Evolutionary conservation across 1,284 basidiomycete genomes (phyloP).

Genomic region (Trichosporon coremiiforme): DNA sequence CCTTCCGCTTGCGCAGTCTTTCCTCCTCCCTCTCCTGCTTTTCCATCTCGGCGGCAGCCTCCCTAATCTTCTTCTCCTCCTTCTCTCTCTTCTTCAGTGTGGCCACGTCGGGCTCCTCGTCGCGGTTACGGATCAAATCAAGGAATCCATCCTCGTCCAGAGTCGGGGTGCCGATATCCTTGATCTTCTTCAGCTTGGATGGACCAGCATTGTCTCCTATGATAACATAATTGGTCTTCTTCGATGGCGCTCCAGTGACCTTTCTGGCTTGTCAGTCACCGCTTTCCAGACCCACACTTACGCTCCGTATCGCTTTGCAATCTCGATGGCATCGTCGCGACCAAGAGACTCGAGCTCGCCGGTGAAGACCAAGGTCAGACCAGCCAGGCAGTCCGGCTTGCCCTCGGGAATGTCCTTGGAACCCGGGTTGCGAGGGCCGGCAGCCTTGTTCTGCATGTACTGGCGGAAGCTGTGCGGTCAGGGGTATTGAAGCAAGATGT

Average conservation of each 20-base stretch:
- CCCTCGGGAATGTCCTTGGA: constrained; percentile 77
- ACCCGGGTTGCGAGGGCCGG: constrained; percentile 68
- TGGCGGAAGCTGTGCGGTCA: constrained; percentile 56
- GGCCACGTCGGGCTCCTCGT: constrained; percentile 69
- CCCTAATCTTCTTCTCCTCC: constrained; percentile 63
- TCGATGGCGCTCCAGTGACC: constrained; percentile 83
- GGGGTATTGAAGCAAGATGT: constrained; percentile 14
- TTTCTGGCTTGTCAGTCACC: constrained; percentile 61
- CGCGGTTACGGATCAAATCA: constrained; percentile 71
- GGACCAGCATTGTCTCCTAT: constrained; percentile 86
- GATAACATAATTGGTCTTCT: constrained; percentile 87
- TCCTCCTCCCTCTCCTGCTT: constrained; percentile 63
- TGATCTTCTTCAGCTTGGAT: constrained; percentile 79
- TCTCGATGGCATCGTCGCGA: constrained; percentile 81
- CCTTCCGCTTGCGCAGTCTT: constrained; percentile 68
- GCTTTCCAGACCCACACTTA: constrained; percentile 58
- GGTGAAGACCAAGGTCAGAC: constrained; percentile 91
- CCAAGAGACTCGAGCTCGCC: constrained; percentile 86
- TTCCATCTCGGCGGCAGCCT: constrained; percentile 74
- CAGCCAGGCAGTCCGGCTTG: constrained; percentile 76
- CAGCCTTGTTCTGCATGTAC: constrained; percentile 66
- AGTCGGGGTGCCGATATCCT: constrained; percentile 73
- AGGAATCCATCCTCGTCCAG: constrained; percentile 88
- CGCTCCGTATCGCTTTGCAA: constrained; percentile 93
- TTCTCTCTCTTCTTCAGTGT: constrained; percentile 64